Percentiles rank a stretch among this genome's conserved stretches.
Evolutionary conservation across 768 basidiomycete genomes (phyloP).

Genomic region (Calocera viscosa): DNA sequence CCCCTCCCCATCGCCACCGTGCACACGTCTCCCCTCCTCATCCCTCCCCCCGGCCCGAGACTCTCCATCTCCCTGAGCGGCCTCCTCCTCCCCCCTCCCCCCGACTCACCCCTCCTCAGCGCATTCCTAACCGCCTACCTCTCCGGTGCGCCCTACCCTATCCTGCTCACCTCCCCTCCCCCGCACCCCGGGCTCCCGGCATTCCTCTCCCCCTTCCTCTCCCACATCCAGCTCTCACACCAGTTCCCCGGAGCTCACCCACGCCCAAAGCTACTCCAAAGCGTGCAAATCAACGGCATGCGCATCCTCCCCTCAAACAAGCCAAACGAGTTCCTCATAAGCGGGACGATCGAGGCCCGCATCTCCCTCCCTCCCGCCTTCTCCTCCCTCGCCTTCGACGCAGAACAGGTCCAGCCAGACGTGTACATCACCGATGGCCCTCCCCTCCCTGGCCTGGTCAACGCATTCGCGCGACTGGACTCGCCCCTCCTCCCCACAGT

Average conservation of each 20-base stretch:
- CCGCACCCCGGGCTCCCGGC: conserved; percentile 47
- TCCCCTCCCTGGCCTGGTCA: not conserved
- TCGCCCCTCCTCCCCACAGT: not conserved
- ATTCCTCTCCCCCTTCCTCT: conserved; percentile 46
- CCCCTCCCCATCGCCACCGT: conserved; percentile 41
- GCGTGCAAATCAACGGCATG: conserved; percentile 69
- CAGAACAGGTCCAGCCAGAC: conserved; percentile 49
- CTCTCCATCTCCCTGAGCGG: conserved; percentile 49
- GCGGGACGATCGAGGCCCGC: conserved; percentile 52
- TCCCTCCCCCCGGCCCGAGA: conserved; percentile 47
- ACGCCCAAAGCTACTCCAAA: conserved; percentile 50
- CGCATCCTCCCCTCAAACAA: conserved; percentile 39
- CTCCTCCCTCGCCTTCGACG: conserved; percentile 36
- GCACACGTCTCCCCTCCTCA: conserved; percentile 41
- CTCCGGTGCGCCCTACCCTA: conserved; percentile 24
- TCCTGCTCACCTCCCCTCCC: conserved; percentile 38
- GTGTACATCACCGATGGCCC: conserved; percentile 68
- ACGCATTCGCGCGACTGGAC: not conserved
- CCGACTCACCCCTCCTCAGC: conserved; percentile 26
- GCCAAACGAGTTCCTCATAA: conserved; percentile 41
- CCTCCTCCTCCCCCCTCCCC: conserved; percentile 35
- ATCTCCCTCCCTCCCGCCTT: conserved; percentile 61
- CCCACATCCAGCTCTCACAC: conserved; percentile 33
- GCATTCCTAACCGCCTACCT: conserved; percentile 28
- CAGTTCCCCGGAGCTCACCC: conserved; percentile 55